Base-by-base conservation (phyloP, 805 yeast genomes). In the Candida lessepsii region DNA sequence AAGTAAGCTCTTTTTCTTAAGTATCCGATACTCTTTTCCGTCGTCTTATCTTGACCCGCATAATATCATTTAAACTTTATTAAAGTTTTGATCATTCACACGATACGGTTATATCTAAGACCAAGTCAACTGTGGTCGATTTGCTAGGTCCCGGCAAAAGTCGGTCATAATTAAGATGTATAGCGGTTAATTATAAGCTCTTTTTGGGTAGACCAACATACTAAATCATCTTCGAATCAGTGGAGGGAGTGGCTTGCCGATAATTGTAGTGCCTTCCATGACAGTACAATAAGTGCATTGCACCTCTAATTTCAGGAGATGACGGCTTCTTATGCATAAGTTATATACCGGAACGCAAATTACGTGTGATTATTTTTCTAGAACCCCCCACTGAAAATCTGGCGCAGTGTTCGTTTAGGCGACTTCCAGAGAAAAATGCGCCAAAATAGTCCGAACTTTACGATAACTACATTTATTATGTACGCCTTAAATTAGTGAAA, bases 321-420 rank as follows among this genome's bases (percentile, higher is more conserved):
- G 11, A 21, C 10, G 23, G 35, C 35, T 32, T 32, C 35, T 32
- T 21, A 32, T 23, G 35, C 35, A 32, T 32, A 13, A 21, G 3
- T 14, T 32, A 15, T 32, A 23, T 32, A 11, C 35, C 9, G 35
- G 35, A 13, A 13, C 24, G 27, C 16, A 11, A 29, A 29, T 29
- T 17, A 29, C 15, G 33, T 10, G 24, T 9, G 33, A 29, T 17
- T 29, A 10, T 18, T 24, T 29, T 29, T 17, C 18, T 10, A 9
- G 17, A 11, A 28, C 31, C 31, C 31, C 31, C 29, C 29, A n/a
- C 13, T 26, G 5, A 11, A 16, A 5, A 15, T 16, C 20, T 16
- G 20, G 4, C 20, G 10, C n/a, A 28, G 31, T n/a, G 31, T 11
- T 16, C 7, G 6, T 10, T 28, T 4, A 15, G 31, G 15, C 5